phyloP scores from a whole-genome alignment of 2,329 filamentous ascomycete species.

The Stenocarpella maydis region DNA sequence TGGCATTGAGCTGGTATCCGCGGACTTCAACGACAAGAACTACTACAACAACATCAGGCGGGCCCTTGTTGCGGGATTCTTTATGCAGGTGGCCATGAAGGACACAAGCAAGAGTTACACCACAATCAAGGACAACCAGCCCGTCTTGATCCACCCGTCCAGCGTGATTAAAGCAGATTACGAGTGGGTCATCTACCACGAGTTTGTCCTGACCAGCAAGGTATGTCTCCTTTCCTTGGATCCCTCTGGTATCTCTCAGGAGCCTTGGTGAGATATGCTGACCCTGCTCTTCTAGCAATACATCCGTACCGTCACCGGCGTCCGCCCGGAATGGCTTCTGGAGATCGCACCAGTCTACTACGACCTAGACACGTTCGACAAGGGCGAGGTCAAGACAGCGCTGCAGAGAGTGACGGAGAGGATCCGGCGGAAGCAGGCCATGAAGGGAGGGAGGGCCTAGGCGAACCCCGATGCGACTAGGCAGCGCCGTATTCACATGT shows the following conservation, averaged over 20 bases:
- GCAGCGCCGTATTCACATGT: not conserved
- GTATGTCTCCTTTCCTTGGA: conserved; percentile 7
- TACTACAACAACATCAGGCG: conserved; percentile 98
- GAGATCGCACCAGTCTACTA: conserved; percentile 96
- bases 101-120: conserved; percentile 91
- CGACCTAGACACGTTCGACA: conserved; percentile 81
- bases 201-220: conserved; percentile 89
- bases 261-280: not conserved
- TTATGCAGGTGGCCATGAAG: conserved; percentile 99
- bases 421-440: conserved; percentile 66
- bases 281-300: conserved; percentile 76
- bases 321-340: conserved; percentile 93
- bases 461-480: not conserved
- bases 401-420: conserved; percentile 66
- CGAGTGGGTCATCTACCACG: conserved; percentile 98
- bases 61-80: conserved; percentile 92
- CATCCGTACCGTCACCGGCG: conserved; percentile 89
- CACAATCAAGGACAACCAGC: conserved; percentile 96
- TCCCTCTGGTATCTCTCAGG: not conserved
- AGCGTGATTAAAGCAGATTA: conserved; percentile 88
- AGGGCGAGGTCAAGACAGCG: conserved; percentile 83
- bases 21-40: conserved; percentile 91
- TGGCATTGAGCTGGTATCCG: conserved; percentile 85
- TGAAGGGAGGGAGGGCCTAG: conserved; percentile 52
- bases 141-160: conserved; percentile 90